Evolutionary conservation across 129 eudicot species (phyloP).

Genomic region (Tagetes patula): DNA sequence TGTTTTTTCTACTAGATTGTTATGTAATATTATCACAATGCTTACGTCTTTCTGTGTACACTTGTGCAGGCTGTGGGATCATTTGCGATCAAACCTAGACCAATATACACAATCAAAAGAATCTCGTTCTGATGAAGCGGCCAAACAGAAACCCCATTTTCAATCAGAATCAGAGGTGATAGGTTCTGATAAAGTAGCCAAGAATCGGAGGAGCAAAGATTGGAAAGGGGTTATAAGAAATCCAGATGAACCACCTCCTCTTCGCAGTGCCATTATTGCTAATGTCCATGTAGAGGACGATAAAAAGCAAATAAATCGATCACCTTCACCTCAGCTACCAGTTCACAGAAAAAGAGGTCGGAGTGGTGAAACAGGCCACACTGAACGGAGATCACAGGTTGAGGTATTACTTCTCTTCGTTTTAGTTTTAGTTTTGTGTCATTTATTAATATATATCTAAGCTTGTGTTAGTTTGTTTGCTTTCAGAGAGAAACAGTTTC

Average conservation of each 20-base stretch:
- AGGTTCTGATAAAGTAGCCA: conserved; percentile 31
- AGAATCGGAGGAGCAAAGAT: conserved; percentile 51
- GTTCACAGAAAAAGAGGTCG: conserved; percentile 61
- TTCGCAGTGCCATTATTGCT: conserved; percentile 49
- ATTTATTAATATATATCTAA: conserved; percentile 13
- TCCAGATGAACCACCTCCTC: conserved; percentile 53
- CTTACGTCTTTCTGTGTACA: background rate
- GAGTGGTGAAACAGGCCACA: conserved; percentile 54
- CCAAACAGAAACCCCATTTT: conserved; percentile 42
- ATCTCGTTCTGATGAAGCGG: conserved; percentile 40
- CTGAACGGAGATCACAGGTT: conserved; percentile 42
- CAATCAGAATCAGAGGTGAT: conserved; percentile 45
- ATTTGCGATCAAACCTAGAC: conserved; percentile 61
- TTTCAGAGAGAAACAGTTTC: conserved; percentile 57
- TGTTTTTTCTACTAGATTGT: background rate
- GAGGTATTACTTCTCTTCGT: conserved; percentile 40
- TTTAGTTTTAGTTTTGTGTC: background rate
- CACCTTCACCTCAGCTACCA: conserved; percentile 47
- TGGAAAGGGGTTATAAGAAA: conserved; percentile 56
- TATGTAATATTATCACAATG: conserved; percentile 7
- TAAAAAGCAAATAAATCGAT: conserved; percentile 37
- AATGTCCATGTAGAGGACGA: conserved; percentile 35
- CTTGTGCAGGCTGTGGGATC: conserved; percentile 82
- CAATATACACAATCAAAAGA: conserved; percentile 57
- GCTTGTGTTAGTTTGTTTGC: conserved; percentile 21